A percentile compares a stretch with the other conserved stretches of the same genome.
These are phyloP conservation scores for Clausena lansium DNA, from an alignment of 345 rosid species.

Conservation along the genomic window DNA sequence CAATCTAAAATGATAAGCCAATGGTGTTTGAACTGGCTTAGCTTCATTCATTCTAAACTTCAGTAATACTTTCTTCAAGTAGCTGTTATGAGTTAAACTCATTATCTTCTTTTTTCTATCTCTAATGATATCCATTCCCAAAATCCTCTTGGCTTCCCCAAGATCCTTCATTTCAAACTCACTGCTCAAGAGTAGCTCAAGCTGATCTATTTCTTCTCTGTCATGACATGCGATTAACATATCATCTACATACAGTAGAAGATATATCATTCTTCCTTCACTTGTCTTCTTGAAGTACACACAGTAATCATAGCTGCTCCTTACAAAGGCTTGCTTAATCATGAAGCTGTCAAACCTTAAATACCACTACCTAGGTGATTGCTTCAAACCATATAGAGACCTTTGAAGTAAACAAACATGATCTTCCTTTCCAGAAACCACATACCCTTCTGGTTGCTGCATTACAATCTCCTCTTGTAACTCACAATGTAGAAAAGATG, in stretches of 20 bases:
- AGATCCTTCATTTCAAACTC: no score
- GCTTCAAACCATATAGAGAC: not conserved
- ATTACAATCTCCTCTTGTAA: not conserved
- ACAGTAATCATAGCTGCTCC: not conserved
- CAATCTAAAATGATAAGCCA: no score
- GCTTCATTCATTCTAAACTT: no score
- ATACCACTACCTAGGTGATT: not conserved
- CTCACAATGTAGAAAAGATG: not conserved
- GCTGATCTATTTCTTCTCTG: no score
- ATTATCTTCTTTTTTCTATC: fast-evolving
- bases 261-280: no score
- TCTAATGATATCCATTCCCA: no score
- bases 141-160: no score
- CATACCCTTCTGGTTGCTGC: not conserved
- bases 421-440: not conserved
- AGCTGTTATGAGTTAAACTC: fast-evolving
- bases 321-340: not conserved
- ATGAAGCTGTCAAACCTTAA: not conserved
- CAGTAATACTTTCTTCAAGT: no score
- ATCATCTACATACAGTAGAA: no score
- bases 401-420: not conserved
- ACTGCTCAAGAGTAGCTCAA: no score
- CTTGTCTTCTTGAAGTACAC: not conserved
- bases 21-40: no score
- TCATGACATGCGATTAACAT: no score